Evolutionary conservation across 805 yeast genomes (phyloP), one percentile per base, ranked within the genome.

Genomic region (Nakazawaea wyomingensis): DNA sequence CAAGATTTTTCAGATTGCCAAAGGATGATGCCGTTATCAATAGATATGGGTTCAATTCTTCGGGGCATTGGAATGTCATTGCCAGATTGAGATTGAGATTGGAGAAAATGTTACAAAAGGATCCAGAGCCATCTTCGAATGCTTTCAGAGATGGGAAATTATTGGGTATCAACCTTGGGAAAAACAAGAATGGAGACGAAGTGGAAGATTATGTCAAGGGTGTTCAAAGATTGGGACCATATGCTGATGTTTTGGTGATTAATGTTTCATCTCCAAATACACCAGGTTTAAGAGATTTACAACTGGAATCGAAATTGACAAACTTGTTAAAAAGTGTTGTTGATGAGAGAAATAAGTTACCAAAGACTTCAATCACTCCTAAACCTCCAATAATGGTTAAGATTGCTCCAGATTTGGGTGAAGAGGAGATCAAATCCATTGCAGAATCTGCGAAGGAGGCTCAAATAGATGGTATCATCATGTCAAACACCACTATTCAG

Each of bases 251-350:
- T 6, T 68, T 91, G 48, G 91, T 91, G 16, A 77, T 91, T 50
- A 91, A 91, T 56, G 96, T 91, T 11, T 88, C 96, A 1, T 85
- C 95, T 38, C 98, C 98, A 41, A 91, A 91, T 59, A 91, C 98
- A 1, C 98, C 98, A 4, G 97, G 97, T 2, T 72, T 91, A 52
- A 77, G 98, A 56, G 86, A 80, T 53, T 72, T 91, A 52, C 98
- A 91, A 66, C 76, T 68, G 44, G 95, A 86, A 52, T 71, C 70
- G 44, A 85, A 84, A 59, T 72, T 91, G 47, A 77, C 87, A 6
- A 71, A 71, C 28, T 67, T 91, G 53, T 71, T 91, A 52, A 65
- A 74, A 8, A 66, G 79, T 10, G 89, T 91, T 27, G 80, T 89
- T 10, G 60, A 64, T 1, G 89, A 85, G 58, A 77, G 97, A 58